Conservation (phyloP, 2,329 filamentous ascomycete genomes). For the Dryadomyces quercus-mongolicae region DNA sequence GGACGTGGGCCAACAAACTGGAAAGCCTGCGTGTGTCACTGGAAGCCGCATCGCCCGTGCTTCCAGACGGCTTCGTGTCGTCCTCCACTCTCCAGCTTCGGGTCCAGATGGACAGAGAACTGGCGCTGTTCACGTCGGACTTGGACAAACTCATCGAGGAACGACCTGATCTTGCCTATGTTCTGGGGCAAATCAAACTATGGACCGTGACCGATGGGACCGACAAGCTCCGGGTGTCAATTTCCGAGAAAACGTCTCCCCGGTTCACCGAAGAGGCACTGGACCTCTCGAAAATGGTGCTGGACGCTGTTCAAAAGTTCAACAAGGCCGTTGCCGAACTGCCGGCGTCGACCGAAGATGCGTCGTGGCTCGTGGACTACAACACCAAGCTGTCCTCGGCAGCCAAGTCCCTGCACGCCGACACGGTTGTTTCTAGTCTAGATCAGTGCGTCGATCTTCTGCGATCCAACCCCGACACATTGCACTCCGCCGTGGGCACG, state of each 20-base stretch:
- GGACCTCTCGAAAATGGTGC: conserved; percentile 57
- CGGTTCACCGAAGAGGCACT: conserved; percentile 48
- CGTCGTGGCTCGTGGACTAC: conserved; percentile 49
- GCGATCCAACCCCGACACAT: conserved; percentile 7
- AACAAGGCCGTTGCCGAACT: conserved; percentile 41
- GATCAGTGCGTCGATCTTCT: conserved; percentile 24
- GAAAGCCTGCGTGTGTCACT: conserved; percentile 25
- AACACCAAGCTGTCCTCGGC: conserved; percentile 39
- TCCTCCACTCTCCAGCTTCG: conserved; percentile 22
- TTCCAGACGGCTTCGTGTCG: conserved; percentile 41
- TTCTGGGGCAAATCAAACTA: conserved; percentile 51
- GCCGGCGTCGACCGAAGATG: conserved; percentile 47
- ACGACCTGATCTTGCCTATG: conserved; percentile 49
- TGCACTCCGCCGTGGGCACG: background rate
- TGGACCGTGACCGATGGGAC: conserved; percentile 36
- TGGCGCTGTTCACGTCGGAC: conserved; percentile 25
- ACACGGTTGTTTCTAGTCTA: conserved; percentile 36
- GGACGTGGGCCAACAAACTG: conserved; percentile 35
- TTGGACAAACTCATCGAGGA: conserved; percentile 30
- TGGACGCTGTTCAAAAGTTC: conserved; percentile 68
- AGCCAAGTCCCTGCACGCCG: conserved; percentile 46
- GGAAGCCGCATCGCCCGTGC: conserved; percentile 27
- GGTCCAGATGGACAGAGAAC: conserved; percentile 21
- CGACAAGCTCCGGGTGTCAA: conserved; percentile 2
- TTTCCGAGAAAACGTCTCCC: conserved; percentile 15